Evolutionary conservation across 345 rosid genomes (phyloP).

Genomic region (Abelmoschus esculentus): DNA sequence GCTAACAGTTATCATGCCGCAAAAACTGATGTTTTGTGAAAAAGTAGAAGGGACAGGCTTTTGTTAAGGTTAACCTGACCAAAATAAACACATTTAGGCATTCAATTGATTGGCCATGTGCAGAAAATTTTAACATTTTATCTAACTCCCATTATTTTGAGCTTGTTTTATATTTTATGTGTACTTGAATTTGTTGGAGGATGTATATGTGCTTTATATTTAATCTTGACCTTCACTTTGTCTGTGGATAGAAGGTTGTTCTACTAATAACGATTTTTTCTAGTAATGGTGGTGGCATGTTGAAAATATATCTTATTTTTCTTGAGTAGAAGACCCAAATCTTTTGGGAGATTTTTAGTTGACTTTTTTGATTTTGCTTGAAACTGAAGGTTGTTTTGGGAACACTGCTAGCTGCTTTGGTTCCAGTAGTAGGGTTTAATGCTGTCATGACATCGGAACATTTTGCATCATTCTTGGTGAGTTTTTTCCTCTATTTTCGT

Average conservation of each 20-base stretch:
- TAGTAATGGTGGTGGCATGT: not conserved
- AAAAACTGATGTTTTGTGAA: not conserved
- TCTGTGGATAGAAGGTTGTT: too few relatives aligned
- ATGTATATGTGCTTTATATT: too few relatives aligned
- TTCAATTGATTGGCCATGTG: too few relatives aligned
- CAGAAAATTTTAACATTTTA: too few relatives aligned
- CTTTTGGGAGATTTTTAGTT: not conserved
- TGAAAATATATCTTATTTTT: not conserved
- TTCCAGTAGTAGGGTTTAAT: slow-evolving; percentile 99
- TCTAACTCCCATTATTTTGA: not conserved
- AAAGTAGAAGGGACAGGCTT: not conserved
- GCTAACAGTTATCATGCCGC: not conserved
- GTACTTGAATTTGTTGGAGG: too few relatives aligned
- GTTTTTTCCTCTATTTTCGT: slow-evolving; percentile 17
- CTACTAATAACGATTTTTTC: too few relatives aligned
- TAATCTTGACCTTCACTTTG: too few relatives aligned
- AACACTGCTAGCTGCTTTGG: slow-evolving; percentile 90
- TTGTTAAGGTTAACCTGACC: not conserved
- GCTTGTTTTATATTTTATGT: not conserved
- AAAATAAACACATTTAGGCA: too few relatives aligned
- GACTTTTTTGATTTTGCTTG: not conserved
- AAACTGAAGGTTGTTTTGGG: slow-evolving; percentile 84
- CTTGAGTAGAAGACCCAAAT: not conserved
- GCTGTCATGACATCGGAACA: slow-evolving; percentile 98
- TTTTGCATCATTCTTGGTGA: slow-evolving; percentile 97